phyloP scores from a whole-genome alignment of 129 eudicot genomes.

The Artemisia annua region DNA sequence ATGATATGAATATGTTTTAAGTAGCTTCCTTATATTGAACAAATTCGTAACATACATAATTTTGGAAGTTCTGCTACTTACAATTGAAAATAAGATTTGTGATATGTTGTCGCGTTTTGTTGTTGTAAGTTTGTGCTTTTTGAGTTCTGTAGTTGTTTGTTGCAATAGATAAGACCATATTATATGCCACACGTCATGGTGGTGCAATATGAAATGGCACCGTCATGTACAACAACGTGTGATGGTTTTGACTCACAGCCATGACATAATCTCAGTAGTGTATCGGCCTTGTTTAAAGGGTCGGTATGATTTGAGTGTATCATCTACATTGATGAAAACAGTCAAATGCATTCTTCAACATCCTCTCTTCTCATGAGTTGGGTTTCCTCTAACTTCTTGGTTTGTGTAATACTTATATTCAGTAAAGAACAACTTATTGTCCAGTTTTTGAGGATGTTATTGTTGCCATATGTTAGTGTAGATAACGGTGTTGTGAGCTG shows the following conservation, averaged over 20 bases:
- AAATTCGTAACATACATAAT: no score
- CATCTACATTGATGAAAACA: neutral
- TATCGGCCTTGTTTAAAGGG: neutral
- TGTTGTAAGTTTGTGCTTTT: neutral
- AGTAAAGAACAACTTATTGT: no score
- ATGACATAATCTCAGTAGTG: neutral
- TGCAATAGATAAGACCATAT: neutral
- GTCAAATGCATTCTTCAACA: neutral
- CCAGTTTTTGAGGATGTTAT: no score
- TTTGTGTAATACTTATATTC: no score
- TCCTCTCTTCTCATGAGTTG: no score
- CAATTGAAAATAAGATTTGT: neutral
- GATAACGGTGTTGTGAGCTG: no score
- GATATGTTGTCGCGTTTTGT: neutral
- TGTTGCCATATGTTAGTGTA: no score
- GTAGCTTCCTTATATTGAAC: no score
- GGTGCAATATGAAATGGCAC: no score
- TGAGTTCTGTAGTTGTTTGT: neutral
- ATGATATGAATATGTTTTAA: no score
- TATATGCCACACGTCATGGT: no score
- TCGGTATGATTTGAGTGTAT: neutral
- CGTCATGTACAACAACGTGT: neutral
- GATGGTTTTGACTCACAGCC: neutral
- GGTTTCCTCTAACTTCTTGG: no score
- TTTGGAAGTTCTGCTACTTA: slow-evolving; percentile 4